These are phyloP conservation scores for Parathielavia hyrcaniae DNA, from an alignment of 495 filamentous ascomycete species.

Conservation along the genomic window DNA sequence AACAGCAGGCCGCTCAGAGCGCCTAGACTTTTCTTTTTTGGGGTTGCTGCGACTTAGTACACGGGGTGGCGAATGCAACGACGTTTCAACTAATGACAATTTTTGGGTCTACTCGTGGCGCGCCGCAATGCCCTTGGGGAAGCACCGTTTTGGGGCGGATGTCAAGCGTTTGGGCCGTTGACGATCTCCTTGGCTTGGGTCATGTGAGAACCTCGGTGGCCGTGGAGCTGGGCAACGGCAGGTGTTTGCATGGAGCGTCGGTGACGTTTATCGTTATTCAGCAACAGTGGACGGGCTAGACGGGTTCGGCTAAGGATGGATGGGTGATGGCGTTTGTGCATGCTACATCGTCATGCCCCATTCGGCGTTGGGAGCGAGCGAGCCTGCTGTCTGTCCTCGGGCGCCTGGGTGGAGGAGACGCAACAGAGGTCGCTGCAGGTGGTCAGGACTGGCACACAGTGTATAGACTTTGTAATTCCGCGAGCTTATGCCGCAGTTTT, in stretches of 20 bases:
- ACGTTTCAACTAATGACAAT: background rate
- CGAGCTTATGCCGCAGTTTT: background rate
- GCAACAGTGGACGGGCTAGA: background rate
- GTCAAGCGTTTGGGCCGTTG: background rate
- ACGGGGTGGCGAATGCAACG: background rate
- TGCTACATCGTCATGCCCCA: background rate
- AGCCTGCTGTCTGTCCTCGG: background rate
- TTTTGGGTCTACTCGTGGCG: slow-evolving; percentile 4
- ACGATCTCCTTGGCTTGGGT: background rate
- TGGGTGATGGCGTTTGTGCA: background rate
- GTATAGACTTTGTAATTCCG: slow-evolving; percentile 30
- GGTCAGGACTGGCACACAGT: slow-evolving; percentile 13
- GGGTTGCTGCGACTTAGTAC: background rate
- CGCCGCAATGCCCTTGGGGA: background rate
- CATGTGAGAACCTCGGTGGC: background rate
- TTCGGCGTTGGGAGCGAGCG: slow-evolving; percentile 7
- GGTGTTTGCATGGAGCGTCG: background rate
- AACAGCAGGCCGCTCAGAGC: slow-evolving; percentile 43
- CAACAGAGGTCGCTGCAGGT: background rate
- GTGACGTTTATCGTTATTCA: background rate
- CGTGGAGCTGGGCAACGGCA: background rate
- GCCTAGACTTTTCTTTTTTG: slow-evolving; percentile 19
- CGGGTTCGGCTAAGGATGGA: slow-evolving; percentile 1
- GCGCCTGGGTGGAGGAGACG: background rate
- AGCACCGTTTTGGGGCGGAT: background rate